Percentiles rank a stretch among this genome's conserved stretches.
These are phyloP conservation scores for Tricholoma sp. DNA, from an alignment of 768 basidiomycete genomes.

Conservation along the genomic window DNA sequence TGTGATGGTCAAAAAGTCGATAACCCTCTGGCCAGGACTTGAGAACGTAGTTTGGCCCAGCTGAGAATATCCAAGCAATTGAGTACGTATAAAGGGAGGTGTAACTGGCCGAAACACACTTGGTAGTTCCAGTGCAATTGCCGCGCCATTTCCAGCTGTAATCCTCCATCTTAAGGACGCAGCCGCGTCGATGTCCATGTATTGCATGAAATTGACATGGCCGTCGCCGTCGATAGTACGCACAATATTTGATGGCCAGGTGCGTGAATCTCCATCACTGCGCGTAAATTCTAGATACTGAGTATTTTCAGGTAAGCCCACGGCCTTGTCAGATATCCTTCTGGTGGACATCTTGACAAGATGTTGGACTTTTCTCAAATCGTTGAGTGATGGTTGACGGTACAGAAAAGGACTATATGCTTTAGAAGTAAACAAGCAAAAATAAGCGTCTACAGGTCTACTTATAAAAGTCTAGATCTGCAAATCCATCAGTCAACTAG, in stretches of 20 bases:
- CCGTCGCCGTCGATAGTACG: constrained; percentile 52
- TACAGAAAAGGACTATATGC: constrained; percentile 3
- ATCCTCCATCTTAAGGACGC: constrained; percentile 56
- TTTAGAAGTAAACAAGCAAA: neutral
- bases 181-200: constrained; percentile 44
- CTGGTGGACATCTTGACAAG: constrained; percentile 20
- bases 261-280: constrained; percentile 50
- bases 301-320: constrained; percentile 45
- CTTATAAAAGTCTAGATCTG: neutral
- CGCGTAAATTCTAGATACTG: constrained; percentile 53
- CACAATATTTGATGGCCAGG: constrained; percentile 57
- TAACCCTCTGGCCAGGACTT: constrained; percentile 65
- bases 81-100: neutral
- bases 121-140: constrained; percentile 39
- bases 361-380: neutral
- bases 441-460: neutral
- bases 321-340: constrained; percentile 19
- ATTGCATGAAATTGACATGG: constrained; percentile 68
- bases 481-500: too few species aligned
- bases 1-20: constrained; percentile 69
- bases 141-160: constrained; percentile 35
- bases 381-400: constrained; percentile 1
- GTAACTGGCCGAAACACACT: constrained; percentile 30
- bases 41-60: constrained; percentile 53
- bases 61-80: constrained; percentile 23